Percentiles rank a stretch among this genome's conserved stretches.
Conservation (phyloP, 2,329 filamentous ascomycete genomes). For the Alternaria incomplexa region DNA sequence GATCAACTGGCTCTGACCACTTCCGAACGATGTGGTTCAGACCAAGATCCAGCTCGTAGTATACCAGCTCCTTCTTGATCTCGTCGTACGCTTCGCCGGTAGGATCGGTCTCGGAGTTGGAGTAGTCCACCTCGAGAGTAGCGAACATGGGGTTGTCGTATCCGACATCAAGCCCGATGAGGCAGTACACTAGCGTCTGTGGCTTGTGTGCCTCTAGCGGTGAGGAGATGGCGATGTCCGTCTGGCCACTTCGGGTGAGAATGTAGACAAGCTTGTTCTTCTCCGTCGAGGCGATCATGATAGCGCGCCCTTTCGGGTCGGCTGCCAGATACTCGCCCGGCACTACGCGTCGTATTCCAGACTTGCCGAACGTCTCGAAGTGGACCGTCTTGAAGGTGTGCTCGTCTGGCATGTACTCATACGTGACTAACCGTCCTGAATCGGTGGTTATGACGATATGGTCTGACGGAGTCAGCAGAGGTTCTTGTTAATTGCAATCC, state of each 20-base stretch:
- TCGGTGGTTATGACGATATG: slow-evolving; percentile 95
- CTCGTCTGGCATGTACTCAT: slow-evolving; percentile 86
- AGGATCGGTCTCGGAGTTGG: slow-evolving; percentile 87
- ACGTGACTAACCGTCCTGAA: slow-evolving; percentile 90
- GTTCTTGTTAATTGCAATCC: slow-evolving; percentile 37
- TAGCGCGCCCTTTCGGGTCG: slow-evolving; percentile 94
- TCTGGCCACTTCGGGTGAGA: slow-evolving; percentile 91
- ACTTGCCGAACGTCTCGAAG: slow-evolving; percentile 97
- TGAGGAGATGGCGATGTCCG: slow-evolving; percentile 94
- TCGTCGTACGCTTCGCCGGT: slow-evolving; percentile 82
- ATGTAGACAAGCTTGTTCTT: slow-evolving; percentile 99
- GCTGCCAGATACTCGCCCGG: slow-evolving; percentile 95
- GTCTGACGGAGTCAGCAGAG: slow-evolving; percentile 65
- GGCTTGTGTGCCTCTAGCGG: slow-evolving; percentile 95
- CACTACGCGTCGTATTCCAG: slow-evolving; percentile 88
- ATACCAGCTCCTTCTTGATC: slow-evolving; percentile 88
- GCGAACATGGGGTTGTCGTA: slow-evolving; percentile 98
- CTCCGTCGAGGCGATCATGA: slow-evolving; percentile 90
- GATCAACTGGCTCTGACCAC: slow-evolving; percentile 93
- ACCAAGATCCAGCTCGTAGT: slow-evolving; percentile 96
- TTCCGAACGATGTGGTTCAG: slow-evolving; percentile 96
- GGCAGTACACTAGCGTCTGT: slow-evolving; percentile 85
- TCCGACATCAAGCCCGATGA: slow-evolving; percentile 89
- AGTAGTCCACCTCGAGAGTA: slow-evolving; percentile 90
- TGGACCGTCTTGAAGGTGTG: slow-evolving; percentile 90